Evolutionary conservation across 1,284 basidiomycete species (phyloP).

Genomic region (Volvariella volvacea): DNA sequence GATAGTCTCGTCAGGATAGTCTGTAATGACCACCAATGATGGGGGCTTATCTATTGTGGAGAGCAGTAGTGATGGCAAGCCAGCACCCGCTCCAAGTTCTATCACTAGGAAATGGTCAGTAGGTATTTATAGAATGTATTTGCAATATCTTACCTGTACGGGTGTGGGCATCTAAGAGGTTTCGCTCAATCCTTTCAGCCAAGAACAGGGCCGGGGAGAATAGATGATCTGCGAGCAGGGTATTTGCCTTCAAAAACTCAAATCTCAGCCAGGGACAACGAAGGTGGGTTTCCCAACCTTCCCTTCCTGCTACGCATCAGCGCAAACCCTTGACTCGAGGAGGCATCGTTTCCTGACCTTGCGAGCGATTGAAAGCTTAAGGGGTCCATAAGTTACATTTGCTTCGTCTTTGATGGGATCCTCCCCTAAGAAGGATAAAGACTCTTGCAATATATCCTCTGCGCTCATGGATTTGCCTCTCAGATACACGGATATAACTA

Average conservation of each 20-base stretch:
- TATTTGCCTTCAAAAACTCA: slow-evolving; percentile 44
- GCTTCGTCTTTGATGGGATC: slow-evolving; percentile 29
- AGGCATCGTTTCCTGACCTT: slow-evolving; percentile 32
- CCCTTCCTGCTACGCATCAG: slow-evolving; percentile 37
- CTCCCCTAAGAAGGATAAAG: slow-evolving; percentile 39
- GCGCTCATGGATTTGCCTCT: no score
- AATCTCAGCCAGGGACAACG: slow-evolving; percentile 8
- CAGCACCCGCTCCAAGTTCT: slow-evolving; percentile 63
- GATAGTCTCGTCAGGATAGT: slow-evolving; percentile 61
- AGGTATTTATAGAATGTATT: not conserved
- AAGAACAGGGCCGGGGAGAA: slow-evolving; percentile 64
- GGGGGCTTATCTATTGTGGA: slow-evolving; percentile 39
- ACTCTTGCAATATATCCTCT: slow-evolving; percentile 44
- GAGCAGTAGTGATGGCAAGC: slow-evolving; percentile 55
- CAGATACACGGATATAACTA: no score
- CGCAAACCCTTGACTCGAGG: not conserved
- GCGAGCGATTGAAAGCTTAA: slow-evolving; percentile 42
- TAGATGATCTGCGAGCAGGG: slow-evolving; percentile 63
- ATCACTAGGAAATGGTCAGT: slow-evolving; percentile 33
- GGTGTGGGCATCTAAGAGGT: slow-evolving; percentile 31
- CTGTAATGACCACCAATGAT: slow-evolving; percentile 49
- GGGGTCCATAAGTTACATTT: slow-evolving; percentile 38
- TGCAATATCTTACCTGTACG: slow-evolving; percentile 28
- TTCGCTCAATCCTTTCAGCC: slow-evolving; percentile 56
- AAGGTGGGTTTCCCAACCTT: slow-evolving; percentile 29